Conservation (phyloP, 768 basidiomycete species). For the Ramaria sp. region DNA sequence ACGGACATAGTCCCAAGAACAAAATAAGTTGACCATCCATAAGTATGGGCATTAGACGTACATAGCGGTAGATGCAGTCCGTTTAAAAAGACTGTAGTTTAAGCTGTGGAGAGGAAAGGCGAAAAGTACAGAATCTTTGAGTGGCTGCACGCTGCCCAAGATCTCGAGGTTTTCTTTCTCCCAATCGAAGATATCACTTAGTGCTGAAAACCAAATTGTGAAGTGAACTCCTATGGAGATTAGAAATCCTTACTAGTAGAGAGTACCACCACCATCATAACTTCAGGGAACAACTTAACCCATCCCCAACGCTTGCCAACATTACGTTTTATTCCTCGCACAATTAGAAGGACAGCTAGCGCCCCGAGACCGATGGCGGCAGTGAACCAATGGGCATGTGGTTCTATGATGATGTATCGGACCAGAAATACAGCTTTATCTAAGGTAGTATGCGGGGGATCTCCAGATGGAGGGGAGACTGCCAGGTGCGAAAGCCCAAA, state of each 20-base stretch:
- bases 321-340: constrained; percentile 44
- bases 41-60: constrained; percentile 20
- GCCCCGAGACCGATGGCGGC: constrained; percentile 65
- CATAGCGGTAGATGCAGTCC: constrained; percentile 82
- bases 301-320: not conserved
- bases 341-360: constrained; percentile 50
- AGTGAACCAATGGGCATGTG: constrained; percentile 53
- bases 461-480: constrained; percentile 32
- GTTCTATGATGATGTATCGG: constrained; percentile 33
- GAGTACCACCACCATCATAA: constrained; percentile 65
- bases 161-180: constrained; percentile 72
- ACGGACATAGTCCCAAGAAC: not conserved
- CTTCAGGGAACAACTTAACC: constrained; percentile 31
- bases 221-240: not conserved
- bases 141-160: constrained; percentile 63
- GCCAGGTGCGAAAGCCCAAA: constrained; percentile 60
- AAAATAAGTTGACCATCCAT: not conserved
- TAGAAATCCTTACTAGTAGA: constrained; percentile 49
- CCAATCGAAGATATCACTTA: constrained; percentile 64
- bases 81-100: constrained; percentile 53
- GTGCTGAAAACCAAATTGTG: constrained; percentile 29
- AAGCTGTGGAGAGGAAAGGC: constrained; percentile 57
- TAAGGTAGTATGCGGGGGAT: constrained; percentile 43
- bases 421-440: constrained; percentile 73
- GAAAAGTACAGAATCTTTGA: constrained; percentile 44